Conservation (phyloP, 176 grass and related monocot genomes). For the Puya raimondii region DNA sequence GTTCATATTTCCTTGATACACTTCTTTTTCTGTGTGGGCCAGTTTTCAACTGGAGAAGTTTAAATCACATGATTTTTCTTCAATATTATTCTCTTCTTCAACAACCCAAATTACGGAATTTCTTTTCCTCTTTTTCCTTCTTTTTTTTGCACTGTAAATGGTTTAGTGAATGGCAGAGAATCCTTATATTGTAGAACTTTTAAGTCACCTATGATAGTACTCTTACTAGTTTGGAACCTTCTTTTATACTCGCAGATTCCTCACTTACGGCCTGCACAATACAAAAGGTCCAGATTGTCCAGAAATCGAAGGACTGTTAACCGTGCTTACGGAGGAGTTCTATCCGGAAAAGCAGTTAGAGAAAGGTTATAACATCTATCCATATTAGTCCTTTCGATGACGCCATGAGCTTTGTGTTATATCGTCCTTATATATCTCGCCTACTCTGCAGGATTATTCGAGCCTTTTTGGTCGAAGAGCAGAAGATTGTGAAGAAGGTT, state of each 20-base stretch:
- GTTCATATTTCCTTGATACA: too few relatives aligned
- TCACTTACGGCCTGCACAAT: slow-evolving; percentile 27
- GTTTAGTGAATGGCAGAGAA: background rate
- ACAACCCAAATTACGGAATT: too few relatives aligned
- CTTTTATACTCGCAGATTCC: slow-evolving; percentile 23
- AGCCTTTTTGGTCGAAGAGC: slow-evolving; percentile 91
- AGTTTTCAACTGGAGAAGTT: too few relatives aligned
- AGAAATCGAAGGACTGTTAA: slow-evolving; percentile 36
- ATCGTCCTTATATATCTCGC: background rate
- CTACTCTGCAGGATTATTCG: slow-evolving; percentile 55
- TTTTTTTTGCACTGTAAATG: background rate
- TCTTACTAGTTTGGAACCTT: background rate
- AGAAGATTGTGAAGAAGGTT: slow-evolving; percentile 99
- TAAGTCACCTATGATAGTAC: background rate
- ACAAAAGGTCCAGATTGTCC: slow-evolving; percentile 34
- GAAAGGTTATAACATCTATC: slow-evolving; percentile 19
- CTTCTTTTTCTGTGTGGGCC: too few relatives aligned
- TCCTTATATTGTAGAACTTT: background rate
- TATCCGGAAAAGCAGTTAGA: slow-evolving; percentile 28
- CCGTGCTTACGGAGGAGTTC: slow-evolving; percentile 32
- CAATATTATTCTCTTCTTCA: too few relatives aligned
- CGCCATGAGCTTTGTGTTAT: background rate
- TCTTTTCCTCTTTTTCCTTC: too few relatives aligned
- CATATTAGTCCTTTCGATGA: background rate
- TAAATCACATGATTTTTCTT: too few relatives aligned